These are phyloP conservation scores for Candida parachauliodes DNA, from an alignment of 805 yeast species.

Conservation along the genomic window DNA sequence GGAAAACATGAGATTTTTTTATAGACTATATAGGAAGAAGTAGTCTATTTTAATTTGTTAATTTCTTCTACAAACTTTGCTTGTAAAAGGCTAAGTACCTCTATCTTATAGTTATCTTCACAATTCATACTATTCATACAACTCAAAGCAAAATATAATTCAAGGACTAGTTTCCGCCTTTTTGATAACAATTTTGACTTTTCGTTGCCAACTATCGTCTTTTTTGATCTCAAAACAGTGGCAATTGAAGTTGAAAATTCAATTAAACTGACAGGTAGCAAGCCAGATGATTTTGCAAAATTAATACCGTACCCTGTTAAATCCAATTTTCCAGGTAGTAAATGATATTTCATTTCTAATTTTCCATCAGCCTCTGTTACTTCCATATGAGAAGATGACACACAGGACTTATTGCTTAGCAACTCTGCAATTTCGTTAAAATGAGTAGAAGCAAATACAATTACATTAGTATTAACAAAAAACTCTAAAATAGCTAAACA, in stretches of 20 bases:
- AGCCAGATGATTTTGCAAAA: slow-evolving; percentile 15
- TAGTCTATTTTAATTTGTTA: slow-evolving; percentile 14
- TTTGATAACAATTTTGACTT: slow-evolving; percentile 1
- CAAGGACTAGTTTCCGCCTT: slow-evolving; percentile 9
- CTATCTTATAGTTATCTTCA: slow-evolving; percentile 3
- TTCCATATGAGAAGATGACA: slow-evolving; percentile 36
- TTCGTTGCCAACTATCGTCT: slow-evolving; percentile 1
- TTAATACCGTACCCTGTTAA: slow-evolving; percentile 28
- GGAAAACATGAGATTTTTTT: slow-evolving; percentile 86
- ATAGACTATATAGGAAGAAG: slow-evolving; percentile 63
- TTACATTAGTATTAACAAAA: slow-evolving; percentile 17
- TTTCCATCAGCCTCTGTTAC: slow-evolving; percentile 14
- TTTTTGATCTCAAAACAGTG: background rate
- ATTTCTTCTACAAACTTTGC: slow-evolving; percentile 9
- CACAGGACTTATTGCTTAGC: slow-evolving; percentile 28
- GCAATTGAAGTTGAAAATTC: slow-evolving; percentile 22
- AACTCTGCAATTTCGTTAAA: slow-evolving; percentile 38
- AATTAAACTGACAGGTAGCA: slow-evolving; percentile 21
- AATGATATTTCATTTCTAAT: slow-evolving; percentile 27
- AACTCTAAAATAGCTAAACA: slow-evolving; percentile 43
- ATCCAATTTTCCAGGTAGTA: slow-evolving; percentile 16
- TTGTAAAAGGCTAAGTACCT: slow-evolving; percentile 8
- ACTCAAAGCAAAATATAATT: slow-evolving; percentile 11
- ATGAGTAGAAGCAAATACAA: slow-evolving; percentile 43
- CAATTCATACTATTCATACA: slow-evolving; percentile 2